A percentile compares a stretch with the other conserved stretches of the same genome.
phyloP scores from a whole-genome alignment of 306 rosid species.

The Gillenia trifoliata region DNA sequence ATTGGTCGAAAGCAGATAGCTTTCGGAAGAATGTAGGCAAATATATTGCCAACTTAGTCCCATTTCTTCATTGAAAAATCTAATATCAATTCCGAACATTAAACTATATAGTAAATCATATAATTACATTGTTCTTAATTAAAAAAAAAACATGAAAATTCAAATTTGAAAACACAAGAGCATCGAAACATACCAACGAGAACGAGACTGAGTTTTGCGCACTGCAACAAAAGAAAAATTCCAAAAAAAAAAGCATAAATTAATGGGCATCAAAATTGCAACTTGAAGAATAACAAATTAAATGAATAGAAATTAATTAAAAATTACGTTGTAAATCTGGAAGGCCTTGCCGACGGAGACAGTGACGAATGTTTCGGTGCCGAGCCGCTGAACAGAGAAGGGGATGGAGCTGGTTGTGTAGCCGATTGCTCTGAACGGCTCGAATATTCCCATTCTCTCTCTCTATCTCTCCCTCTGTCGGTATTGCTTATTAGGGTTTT shows the following conservation, averaged over 20 bases:
- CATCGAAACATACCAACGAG: slow-evolving; percentile 46
- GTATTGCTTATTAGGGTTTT: background rate
- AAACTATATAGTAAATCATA: background rate
- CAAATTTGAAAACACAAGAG: background rate
- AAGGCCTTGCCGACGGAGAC: slow-evolving; percentile 86
- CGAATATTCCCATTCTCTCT: slow-evolving; percentile 69
- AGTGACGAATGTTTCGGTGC: slow-evolving; percentile 86
- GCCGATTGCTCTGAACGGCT: slow-evolving; percentile 83
- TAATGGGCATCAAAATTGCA: background rate
- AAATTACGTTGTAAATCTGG: slow-evolving; percentile 73
- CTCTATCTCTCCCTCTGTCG: background rate
- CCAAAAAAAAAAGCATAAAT: background rate
- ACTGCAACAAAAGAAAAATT: slow-evolving; percentile 37
- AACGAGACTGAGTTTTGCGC: slow-evolving; percentile 77
- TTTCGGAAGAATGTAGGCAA: background rate
- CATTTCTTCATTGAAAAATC: background rate
- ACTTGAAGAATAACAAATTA: background rate
- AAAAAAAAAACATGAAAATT: background rate
- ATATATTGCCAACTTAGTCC: background rate
- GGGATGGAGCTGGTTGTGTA: slow-evolving; percentile 69
- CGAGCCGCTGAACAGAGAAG: slow-evolving; percentile 76
- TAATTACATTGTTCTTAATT: background rate
- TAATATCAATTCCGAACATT: background rate
- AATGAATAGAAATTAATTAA: background rate
- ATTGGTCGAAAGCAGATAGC: background rate